Evolutionary conservation across 2,329 filamentous ascomycete genomes (phyloP), one percentile per base, ranked within the genome.

Genomic region (Fusarium heterosporum): DNA sequence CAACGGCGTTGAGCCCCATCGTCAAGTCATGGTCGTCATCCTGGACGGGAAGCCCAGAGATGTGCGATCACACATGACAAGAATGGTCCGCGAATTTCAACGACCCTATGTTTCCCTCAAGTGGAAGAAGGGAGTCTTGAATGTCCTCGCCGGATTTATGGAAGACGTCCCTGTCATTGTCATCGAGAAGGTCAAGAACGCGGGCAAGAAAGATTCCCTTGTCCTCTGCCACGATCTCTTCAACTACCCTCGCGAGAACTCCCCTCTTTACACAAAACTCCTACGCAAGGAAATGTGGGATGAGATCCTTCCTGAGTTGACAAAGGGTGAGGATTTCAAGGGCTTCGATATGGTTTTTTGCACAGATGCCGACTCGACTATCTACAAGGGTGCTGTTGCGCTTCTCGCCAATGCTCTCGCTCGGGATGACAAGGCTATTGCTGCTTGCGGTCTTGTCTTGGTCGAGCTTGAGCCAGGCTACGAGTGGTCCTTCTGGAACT

Each of bases 261-360:
- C 47, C 4, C 66, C 68, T 6, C 34, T 71, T 0, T 71, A 71
- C 19, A 71, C 68, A 1, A 51, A 67, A 6, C 62, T 71, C 12
- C 22, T 71, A 22, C 43, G 68, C 0, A 53, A 71, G 32, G 68
- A 71, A 16, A 67, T 71, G 14, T 69, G 66, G 68, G 42, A 59
- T 0, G 51, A 65, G 0, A 45, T 71, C n/a, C 62, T 71, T 1
- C 68, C 68, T 0, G 41, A 47, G 10, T 22, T 71, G 13, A 69
- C 66, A 1, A 68, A 62, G 2, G 68, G 68, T 0, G 36, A 46
- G 0, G 30, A 55, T 3, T 71, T 71, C 10, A 56, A 43, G 1
- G 66, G 66, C 1, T 71, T 71, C 12, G 68, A 71, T 4, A 71
- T 71, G 68, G 66, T 69, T 0, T 71, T 71, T 6, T 71, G 68